These are phyloP conservation scores for Calonectria pseudoreteaudii DNA, from an alignment of 2,329 filamentous ascomycete genomes.

Conservation along the genomic window DNA sequence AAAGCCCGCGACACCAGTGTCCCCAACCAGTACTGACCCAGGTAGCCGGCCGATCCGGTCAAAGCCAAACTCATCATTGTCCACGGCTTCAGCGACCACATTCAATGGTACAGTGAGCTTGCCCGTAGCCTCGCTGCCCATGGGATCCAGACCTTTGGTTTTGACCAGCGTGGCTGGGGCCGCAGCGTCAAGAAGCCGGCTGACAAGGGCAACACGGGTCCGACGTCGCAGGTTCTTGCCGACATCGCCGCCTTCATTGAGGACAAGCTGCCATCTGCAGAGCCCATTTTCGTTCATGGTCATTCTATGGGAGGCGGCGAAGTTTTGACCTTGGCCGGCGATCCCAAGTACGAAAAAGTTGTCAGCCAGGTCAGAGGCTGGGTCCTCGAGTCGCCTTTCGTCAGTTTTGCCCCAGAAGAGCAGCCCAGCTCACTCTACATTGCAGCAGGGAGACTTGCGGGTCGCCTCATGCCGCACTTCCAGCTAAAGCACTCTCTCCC, in stretches of 20 bases:
- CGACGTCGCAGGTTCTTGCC: conserved; percentile 77
- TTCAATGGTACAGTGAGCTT: conserved; percentile 80
- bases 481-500: conserved; percentile 77
- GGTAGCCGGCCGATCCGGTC: conserved; percentile 65
- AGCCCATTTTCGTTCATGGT: conserved; percentile 85
- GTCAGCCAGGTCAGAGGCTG: conserved; percentile 76
- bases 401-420: conserved; percentile 75
- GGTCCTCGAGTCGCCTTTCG: conserved; percentile 81
- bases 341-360: conserved; percentile 64
- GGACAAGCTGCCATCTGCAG: conserved; percentile 63
- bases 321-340: conserved; percentile 70
- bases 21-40: conserved; percentile 22
- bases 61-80: conserved; percentile 83
- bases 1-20: background rate
- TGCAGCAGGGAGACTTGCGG: conserved; percentile 73
- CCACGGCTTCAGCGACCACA: conserved; percentile 91
- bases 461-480: conserved; percentile 73
- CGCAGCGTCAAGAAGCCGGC: conserved; percentile 71
- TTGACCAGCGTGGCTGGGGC: conserved; percentile 94
- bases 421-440: conserved; percentile 75
- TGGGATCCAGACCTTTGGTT: conserved; percentile 80
- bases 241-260: conserved; percentile 84
- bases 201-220: conserved; percentile 79
- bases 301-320: conserved; percentile 93
- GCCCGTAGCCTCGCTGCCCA: conserved; percentile 76